Evolutionary conservation across 345 rosid genomes (phyloP).

Genomic region (Microthlaspi erraticum): DNA sequence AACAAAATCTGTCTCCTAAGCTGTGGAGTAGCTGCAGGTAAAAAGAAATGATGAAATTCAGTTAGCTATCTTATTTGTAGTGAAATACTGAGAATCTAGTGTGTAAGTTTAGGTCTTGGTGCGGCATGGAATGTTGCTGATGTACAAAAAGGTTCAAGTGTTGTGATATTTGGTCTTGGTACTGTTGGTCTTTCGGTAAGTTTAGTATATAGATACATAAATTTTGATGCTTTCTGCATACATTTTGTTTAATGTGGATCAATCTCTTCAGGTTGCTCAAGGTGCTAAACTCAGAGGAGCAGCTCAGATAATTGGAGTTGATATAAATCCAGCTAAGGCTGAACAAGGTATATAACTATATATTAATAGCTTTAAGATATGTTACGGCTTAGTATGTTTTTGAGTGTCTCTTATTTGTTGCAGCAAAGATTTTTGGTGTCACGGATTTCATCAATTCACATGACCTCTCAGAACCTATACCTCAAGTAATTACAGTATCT

Average conservation of each 20-base stretch:
- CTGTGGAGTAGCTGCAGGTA: slow-evolving; percentile 92
- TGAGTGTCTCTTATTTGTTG: slow-evolving; percentile 26
- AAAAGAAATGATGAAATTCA: not conserved
- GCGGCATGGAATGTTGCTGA: slow-evolving; percentile 98
- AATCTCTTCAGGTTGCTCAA: slow-evolving; percentile 73
- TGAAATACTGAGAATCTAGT: slow-evolving; percentile 15
- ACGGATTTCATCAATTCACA: slow-evolving; percentile 73
- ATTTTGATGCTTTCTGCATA: not conserved
- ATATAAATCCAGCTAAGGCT: slow-evolving; percentile 71
- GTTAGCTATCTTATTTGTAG: not conserved
- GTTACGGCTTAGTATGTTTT: not conserved
- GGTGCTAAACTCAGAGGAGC: slow-evolving; percentile 92
- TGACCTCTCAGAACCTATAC: slow-evolving; percentile 75
- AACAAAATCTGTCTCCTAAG: slow-evolving; percentile 87
- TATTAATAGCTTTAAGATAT: slow-evolving; percentile 14
- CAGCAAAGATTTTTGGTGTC: slow-evolving; percentile 89
- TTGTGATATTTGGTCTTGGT: slow-evolving; percentile 90
- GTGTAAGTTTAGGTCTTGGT: slow-evolving; percentile 68
- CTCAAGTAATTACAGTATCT: slow-evolving; percentile 58
- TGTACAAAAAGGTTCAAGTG: slow-evolving; percentile 74
- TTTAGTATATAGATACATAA: slow-evolving; percentile 5
- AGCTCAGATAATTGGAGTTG: slow-evolving; percentile 81
- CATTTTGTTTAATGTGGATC: slow-evolving; percentile 8
- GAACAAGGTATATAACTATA: slow-evolving; percentile 59
- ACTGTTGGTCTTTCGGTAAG: slow-evolving; percentile 95